Evolutionary conservation across 805 yeast genomes (phyloP).

Genomic region (Kodamaea fukazawae): DNA sequence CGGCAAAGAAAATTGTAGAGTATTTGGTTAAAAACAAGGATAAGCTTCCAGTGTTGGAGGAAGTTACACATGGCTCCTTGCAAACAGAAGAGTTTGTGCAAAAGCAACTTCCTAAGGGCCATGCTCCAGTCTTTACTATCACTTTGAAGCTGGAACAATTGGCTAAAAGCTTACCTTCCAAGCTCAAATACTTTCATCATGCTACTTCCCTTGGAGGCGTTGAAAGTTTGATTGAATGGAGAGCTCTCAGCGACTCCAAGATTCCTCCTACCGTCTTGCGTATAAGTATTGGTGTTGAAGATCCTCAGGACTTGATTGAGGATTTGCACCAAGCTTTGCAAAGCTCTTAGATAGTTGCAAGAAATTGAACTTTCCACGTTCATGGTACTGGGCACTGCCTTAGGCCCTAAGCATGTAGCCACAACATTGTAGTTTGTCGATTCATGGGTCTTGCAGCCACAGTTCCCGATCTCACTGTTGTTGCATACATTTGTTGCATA

Average conservation of each 20-base stretch:
- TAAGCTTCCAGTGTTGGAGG: conserved; percentile 47
- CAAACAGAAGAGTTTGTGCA: conserved; percentile 69
- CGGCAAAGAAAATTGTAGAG: conserved; percentile 59
- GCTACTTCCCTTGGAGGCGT: conserved; percentile 94
- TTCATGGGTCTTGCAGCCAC: no score
- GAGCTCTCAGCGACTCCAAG: conserved; percentile 61
- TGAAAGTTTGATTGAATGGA: conserved; percentile 89
- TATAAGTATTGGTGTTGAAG: conserved; percentile 79
- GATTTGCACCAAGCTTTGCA: conserved; percentile 39
- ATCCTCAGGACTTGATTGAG: conserved; percentile 67
- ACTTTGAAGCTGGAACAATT: conserved; percentile 46
- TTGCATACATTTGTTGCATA: no score
- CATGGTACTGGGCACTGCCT: no score
- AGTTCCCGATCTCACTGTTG: no score
- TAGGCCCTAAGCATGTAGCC: no score
- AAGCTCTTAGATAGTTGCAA: no score
- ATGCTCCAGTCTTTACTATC: conserved; percentile 73
- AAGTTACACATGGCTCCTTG: conserved; percentile 69
- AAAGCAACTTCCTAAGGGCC: conserved; percentile 62
- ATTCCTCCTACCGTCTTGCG: conserved; percentile 62
- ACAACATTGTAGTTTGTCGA: no score
- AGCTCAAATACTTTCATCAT: conserved; percentile 71
- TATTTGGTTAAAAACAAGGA: conserved; percentile 50
- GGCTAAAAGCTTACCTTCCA: conserved; percentile 65
- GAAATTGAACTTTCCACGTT: no score